Percentiles rank a stretch among this genome's conserved stretches.
These are phyloP conservation scores for Nicotiana rustica DNA, from an alignment of 305 asterid genomes.

Conservation along the genomic window DNA sequence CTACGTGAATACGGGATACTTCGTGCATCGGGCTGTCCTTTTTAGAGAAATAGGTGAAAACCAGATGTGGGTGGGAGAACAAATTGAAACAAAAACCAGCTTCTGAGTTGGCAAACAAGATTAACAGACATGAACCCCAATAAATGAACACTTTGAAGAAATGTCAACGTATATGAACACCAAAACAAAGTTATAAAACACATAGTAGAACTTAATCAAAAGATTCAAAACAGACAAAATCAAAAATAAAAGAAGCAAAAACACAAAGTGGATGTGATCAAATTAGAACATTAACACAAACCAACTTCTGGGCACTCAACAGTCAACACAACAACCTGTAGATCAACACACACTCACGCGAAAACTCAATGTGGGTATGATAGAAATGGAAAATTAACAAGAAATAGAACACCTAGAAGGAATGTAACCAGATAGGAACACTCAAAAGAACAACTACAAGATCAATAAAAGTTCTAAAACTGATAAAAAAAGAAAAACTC, in stretches of 20 bases:
- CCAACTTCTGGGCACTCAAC: background rate
- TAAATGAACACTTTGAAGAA: background rate
- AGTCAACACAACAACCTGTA: background rate
- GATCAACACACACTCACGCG: too few relatives aligned
- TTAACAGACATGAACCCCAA: background rate
- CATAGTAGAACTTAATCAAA: background rate
- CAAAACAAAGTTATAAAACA: background rate
- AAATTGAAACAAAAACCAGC: constrained; percentile 20
- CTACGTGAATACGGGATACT: too few relatives aligned
- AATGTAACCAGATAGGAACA: background rate
- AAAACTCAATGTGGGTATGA: too few relatives aligned
- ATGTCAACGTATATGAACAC: background rate
- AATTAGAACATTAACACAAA: background rate
- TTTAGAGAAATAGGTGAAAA: background rate
- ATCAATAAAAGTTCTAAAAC: background rate
- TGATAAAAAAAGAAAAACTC: background rate
- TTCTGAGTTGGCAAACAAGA: background rate
- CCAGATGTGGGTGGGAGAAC: background rate
- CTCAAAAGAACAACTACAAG: background rate
- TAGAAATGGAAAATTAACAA: background rate
- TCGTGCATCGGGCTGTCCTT: too few relatives aligned
- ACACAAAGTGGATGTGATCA: background rate
- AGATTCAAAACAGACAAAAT: background rate
- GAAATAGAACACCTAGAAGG: background rate
- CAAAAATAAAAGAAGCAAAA: background rate